Evolutionary conservation across 352 stramenopile genomes (phyloP), one percentile per base, ranked within the genome.

Genomic region (Blastocystis sp.): DNA sequence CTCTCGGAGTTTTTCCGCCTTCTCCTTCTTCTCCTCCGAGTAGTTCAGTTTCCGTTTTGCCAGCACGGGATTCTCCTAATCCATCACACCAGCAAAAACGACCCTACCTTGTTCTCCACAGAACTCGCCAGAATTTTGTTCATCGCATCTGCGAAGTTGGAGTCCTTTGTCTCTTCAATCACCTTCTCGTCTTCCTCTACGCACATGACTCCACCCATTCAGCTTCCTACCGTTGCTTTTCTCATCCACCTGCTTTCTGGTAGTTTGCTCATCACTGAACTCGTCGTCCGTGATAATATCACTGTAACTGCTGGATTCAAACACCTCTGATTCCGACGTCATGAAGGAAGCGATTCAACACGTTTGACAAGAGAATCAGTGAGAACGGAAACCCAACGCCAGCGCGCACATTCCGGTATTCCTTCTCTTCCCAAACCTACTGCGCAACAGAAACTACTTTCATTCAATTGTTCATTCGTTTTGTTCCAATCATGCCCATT

Each of bases 71-170:
- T 64, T 64, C 54, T 11, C 24, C 54, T 64, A 27, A 11, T 21
- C 16, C 29, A 18, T 11, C 21, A 64, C 54, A 36, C 4, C 4
- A 8, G 21, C 8, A 16, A 36, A 11, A 64, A 36, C 4, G 4
- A 14, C 7, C 54, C 11, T 29, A 64, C 54, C 7, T 11, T 64
- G 4, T 36, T 18, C 4, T 64, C 54, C 24, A 29, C 11, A 36
- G 54, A 32, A 29, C 24, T 71, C 16, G n/a, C 32, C 29, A 71
- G 59, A 71, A 71, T 71, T 24, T 71, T 11, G 38, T 71, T 71
- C 32, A 71, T 18, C n/a, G 59, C 59, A 29, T 38, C 59, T 24
- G 59, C 59, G n/a, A 71, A 71, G 59, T 71, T 71, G 8, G 59
- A 16, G n/a, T 44, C 32, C 14, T 71, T 71, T 4, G 59, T 44